Conservation (phyloP, 129 eudicot species). For the Scalesia atractyloides region DNA sequence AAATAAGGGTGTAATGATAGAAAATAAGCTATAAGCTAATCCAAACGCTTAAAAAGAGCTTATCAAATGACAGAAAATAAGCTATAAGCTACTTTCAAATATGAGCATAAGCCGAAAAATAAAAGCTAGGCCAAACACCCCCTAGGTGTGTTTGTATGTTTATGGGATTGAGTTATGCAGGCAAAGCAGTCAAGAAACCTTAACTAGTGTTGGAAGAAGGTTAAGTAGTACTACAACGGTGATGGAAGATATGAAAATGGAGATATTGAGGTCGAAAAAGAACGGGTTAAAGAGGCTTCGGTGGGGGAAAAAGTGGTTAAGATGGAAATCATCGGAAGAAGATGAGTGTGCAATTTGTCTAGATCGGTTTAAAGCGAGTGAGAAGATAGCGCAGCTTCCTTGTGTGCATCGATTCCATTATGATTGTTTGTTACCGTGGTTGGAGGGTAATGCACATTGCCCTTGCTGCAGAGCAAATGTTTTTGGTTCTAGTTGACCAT, state of each 20-base stretch:
- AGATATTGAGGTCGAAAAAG: constrained; percentile 50
- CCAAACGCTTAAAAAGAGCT: no score
- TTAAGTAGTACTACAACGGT: constrained; percentile 5
- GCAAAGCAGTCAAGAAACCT: constrained; percentile 24
- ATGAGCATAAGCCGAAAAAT: no score
- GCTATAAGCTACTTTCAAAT: no score
- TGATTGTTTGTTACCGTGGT: constrained; percentile 54
- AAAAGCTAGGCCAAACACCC: no score
- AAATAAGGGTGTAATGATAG: no score
- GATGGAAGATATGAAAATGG: constrained; percentile 34
- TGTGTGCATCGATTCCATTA: constrained; percentile 60
- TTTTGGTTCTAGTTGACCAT: constrained; percentile 18
- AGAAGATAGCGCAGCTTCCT: constrained; percentile 39
- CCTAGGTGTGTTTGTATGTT: no score
- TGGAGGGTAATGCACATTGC: constrained; percentile 48
- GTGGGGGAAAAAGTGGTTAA: constrained; percentile 50
- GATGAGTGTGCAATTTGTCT: constrained; percentile 60
- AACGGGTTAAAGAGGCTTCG: constrained; percentile 52
- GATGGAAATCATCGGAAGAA: constrained; percentile 47
- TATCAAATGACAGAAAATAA: no score
- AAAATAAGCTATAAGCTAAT: no score
- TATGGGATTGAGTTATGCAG: constrained; percentile 4
- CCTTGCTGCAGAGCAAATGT: constrained; percentile 59
- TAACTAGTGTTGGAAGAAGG: constrained; percentile 23
- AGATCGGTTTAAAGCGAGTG: constrained; percentile 37